Conservation (phyloP, 225 moss, liverwort and hornwort genomes). For the Asterella californica region DNA sequence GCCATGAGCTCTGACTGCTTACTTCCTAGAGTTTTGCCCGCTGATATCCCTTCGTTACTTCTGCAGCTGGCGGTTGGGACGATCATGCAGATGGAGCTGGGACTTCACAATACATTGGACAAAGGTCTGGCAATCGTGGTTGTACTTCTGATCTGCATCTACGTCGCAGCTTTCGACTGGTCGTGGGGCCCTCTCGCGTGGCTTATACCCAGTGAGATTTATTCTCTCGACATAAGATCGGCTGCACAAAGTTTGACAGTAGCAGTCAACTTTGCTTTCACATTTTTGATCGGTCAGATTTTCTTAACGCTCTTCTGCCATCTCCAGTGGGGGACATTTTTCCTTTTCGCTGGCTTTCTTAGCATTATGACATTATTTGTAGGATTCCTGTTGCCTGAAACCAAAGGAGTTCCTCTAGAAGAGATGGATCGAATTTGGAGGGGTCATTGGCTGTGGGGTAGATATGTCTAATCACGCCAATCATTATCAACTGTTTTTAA, state of each 20-base stretch:
- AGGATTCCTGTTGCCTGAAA: conserved; percentile 63
- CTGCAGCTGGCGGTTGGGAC: conserved; percentile 50
- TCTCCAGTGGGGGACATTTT: conserved; percentile 56
- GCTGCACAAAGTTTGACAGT: conserved; percentile 66
- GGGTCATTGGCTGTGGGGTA: conserved; percentile 73
- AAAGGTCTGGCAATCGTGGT: conserved; percentile 28
- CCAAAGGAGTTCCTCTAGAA: conserved; percentile 58
- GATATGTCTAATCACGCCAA: neutral
- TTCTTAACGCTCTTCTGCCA: conserved; percentile 63
- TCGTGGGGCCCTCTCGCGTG: conserved; percentile 78
- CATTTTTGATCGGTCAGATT: conserved; percentile 61
- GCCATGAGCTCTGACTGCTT: too few relatives aligned
- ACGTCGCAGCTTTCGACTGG: conserved; percentile 60
- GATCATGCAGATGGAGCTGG: conserved; percentile 34
- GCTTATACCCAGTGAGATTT: conserved; percentile 74
- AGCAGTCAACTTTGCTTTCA: conserved; percentile 60
- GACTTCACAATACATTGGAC: conserved; percentile 20
- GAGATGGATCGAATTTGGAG: conserved; percentile 69
- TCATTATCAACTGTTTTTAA: too few relatives aligned
- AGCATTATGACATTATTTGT: conserved; percentile 52
- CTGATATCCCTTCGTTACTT: neutral
- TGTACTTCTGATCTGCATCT: conserved; percentile 48
- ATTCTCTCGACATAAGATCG: conserved; percentile 55
- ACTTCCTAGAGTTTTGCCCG: too few relatives aligned
- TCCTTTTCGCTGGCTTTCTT: conserved; percentile 62